Conservation (phyloP, 805 yeast genomes). For the Candida multigemmis region DNA sequence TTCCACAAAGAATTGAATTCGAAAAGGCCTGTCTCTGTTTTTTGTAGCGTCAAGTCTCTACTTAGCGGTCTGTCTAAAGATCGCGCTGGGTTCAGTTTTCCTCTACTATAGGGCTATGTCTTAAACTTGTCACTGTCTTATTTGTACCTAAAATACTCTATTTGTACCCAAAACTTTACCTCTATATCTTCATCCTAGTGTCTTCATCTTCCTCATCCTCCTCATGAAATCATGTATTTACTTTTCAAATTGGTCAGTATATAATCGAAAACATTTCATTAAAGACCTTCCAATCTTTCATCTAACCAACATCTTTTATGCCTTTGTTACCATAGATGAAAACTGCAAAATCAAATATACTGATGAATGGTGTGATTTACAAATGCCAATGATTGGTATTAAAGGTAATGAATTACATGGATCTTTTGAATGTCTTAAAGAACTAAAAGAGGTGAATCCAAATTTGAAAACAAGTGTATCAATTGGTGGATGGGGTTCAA, state of each 20-base stretch:
- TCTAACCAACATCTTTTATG: slow-evolving; percentile 66
- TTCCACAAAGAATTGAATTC: too few relatives aligned
- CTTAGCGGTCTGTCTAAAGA: too few relatives aligned
- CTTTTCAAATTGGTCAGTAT: slow-evolving; percentile 39
- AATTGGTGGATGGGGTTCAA: slow-evolving; percentile 73
- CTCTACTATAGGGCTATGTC: too few relatives aligned
- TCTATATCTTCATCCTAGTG: too few relatives aligned
- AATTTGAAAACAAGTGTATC: slow-evolving; percentile 56
- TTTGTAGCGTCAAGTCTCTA: too few relatives aligned
- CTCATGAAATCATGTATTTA: too few relatives aligned
- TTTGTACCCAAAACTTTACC: too few relatives aligned
- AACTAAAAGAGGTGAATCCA: slow-evolving; percentile 31
- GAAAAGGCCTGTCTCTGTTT: too few relatives aligned
- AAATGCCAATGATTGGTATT: slow-evolving; percentile 22
- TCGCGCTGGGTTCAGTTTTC: too few relatives aligned
- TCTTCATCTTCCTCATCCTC: too few relatives aligned
- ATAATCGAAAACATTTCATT: slow-evolving; percentile 41
- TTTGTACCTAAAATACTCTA: too few relatives aligned
- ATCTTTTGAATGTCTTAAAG: slow-evolving; percentile 38
- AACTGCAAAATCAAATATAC: slow-evolving; percentile 39
- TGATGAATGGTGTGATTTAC: slow-evolving; percentile 62
- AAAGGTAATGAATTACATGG: slow-evolving; percentile 27
- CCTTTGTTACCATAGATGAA: slow-evolving; percentile 58
- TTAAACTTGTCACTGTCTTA: too few relatives aligned
- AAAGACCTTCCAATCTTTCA: slow-evolving; percentile 47